Base-by-base conservation (phyloP, 805 yeast species). In the Lachancea sp. region DNA sequence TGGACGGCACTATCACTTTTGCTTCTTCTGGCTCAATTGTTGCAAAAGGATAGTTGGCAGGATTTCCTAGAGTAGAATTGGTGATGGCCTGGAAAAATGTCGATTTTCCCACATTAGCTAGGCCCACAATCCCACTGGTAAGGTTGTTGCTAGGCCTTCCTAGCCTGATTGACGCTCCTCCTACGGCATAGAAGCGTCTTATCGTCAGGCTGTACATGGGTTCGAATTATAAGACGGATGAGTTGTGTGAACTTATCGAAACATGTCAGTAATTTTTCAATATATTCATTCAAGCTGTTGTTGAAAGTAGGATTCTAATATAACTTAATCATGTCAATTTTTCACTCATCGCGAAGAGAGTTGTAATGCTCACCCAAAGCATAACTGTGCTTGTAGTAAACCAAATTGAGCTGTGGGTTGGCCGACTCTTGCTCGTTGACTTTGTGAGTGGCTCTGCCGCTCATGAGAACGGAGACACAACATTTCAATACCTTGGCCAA, bases 71-170 rank as follows among this genome's bases (percentile, higher is more conserved):
- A 39, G 89, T 88, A 55, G 90, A 87, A 69, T 82, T 80, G 45
- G 98, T 91, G 61, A 93, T 85, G 46, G 96, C 96, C 70, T 93
- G 98, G 79, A 91, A 91, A 68, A 91, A 89, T 7, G 98, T 91
- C 13, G 96, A 88, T 68, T 93, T 93, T 59, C 91, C 91, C 48
- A 84, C 90, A 49, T 77, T 84, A 54, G 90, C 93, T 47, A 85
- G 69, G 41, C 93, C 93, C 48, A 85, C 93, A 50, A 85, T 83
- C 54, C 93, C 93, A 43, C 78, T 66, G 44, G 62, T 59, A 38
- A 62, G 54, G 42, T 62, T 62, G 41, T 62, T 48, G 20, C 46
- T 44, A 3, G 50, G 50, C 13, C 50, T 41, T 10, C 50, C 50
- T 15, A 44, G 35, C 20, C 40, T 37, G 5, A 20, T 19, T 5